Evolutionary conservation across 345 rosid genomes (phyloP).

Genomic region (Schrenkiella parvula): DNA sequence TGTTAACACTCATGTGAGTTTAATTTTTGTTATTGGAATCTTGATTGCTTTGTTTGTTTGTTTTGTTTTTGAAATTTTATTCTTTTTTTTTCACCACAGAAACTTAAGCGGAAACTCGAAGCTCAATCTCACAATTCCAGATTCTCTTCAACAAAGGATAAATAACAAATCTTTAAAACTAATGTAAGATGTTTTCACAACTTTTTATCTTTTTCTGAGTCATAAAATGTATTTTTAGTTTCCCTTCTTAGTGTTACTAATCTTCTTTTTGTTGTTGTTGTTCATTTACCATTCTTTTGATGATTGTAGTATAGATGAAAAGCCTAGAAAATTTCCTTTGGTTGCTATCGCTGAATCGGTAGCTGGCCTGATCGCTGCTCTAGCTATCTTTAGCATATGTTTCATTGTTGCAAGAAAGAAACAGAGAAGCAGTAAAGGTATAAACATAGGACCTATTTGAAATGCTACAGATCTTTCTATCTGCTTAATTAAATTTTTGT

Average conservation of each 20-base stretch:
- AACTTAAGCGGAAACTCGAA: constrained; percentile 31
- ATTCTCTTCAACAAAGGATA: not conserved
- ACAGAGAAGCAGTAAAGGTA: constrained; percentile 1
- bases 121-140: constrained; percentile 25
- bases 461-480: too few relatives aligned
- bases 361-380: not conserved
- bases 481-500: not conserved
- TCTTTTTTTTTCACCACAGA: not conserved
- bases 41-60: not conserved
- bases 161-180: constrained; percentile 13
- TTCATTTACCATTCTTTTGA: not conserved
- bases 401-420: not conserved
- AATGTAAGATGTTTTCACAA: constrained; percentile 5
- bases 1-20: constrained; percentile 49
- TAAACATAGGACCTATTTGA: not conserved
- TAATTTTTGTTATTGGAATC: constrained; percentile 16
- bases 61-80: not conserved
- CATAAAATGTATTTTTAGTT: not conserved
- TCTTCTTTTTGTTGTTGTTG: not conserved
- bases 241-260: not conserved
- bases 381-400: not conserved
- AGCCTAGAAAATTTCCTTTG: not conserved
- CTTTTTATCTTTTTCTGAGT: not conserved
- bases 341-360: not conserved
- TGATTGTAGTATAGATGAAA: constrained; percentile 6